Conservation (phyloP, 768 basidiomycete species). For the Dioszegia crocea region DNA sequence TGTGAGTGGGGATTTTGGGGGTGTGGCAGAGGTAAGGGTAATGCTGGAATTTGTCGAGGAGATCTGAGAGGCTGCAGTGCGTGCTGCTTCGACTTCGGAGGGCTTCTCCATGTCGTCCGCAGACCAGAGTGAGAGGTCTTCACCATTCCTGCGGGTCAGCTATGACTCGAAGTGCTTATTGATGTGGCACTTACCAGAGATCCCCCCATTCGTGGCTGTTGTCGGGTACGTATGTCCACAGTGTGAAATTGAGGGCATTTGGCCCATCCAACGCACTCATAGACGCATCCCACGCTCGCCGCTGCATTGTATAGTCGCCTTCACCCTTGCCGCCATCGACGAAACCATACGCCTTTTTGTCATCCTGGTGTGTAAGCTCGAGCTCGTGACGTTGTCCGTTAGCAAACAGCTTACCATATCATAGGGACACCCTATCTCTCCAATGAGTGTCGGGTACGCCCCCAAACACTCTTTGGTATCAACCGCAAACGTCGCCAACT, state of each 20-base stretch:
- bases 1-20: conserved; percentile 7
- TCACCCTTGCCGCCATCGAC: conserved; percentile 59
- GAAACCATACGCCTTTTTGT: conserved; percentile 76
- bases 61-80: neutral
- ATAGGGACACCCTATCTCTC: conserved; percentile 65
- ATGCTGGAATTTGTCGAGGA: conserved; percentile 9
- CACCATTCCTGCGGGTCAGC: conserved; percentile 59
- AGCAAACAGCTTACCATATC: conserved; percentile 44
- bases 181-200: conserved; percentile 59
- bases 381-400: no score
- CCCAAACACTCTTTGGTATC: conserved; percentile 64
- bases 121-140: conserved; percentile 88
- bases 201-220: conserved; percentile 86
- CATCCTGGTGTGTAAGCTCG: conserved; percentile 58
- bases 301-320: conserved; percentile 73
- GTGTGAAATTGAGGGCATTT: conserved; percentile 51
- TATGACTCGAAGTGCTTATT: neutral
- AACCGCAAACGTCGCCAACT: conserved; percentile 70
- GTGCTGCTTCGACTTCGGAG: neutral
- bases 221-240: conserved; percentile 56
- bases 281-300: conserved; percentile 60
- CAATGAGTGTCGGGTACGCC: conserved; percentile 79
- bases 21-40: conserved; percentile 7
- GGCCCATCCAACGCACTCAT: conserved; percentile 52
- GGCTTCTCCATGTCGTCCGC: conserved; percentile 57